phyloP scores from a whole-genome alignment of 495 filamentous ascomycete species.

The Poronia punctata region DNA sequence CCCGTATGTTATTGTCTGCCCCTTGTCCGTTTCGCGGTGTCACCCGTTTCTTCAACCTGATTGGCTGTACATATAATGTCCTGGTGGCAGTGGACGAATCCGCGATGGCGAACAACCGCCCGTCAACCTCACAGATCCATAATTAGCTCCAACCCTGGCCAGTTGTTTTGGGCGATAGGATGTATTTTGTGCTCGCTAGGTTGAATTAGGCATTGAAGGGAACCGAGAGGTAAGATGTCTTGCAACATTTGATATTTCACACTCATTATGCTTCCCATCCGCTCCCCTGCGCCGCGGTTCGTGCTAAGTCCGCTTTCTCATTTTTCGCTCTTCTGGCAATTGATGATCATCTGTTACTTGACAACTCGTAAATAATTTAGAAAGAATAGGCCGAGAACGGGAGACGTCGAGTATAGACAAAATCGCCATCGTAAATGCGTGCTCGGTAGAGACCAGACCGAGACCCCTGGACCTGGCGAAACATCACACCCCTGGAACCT shows the following conservation, averaged over 20 bases:
- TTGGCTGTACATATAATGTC: slow-evolving; percentile 18
- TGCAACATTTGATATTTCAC: slow-evolving; percentile 4
- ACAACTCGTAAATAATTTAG: slow-evolving; percentile 1
- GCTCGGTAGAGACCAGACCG: slow-evolving; percentile 1
- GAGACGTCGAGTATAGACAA: no score
- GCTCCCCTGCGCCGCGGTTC: slow-evolving; percentile 1
- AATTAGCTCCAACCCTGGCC: slow-evolving; percentile 16
- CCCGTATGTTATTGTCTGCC: neutral
- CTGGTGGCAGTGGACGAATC: slow-evolving; percentile 22
- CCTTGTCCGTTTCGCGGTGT: slow-evolving; percentile 12
- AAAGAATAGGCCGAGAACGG: no score
- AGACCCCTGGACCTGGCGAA: slow-evolving; percentile 34
- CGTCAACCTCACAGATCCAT: slow-evolving; percentile 16
- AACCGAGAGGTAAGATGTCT: neutral
- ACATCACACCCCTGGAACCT: slow-evolving; percentile 32
- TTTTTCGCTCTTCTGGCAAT: slow-evolving; percentile 1
- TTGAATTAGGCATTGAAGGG: neutral
- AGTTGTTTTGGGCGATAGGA: slow-evolving; percentile 20
- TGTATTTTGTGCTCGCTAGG: slow-evolving; percentile 4
- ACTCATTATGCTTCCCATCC: no score
- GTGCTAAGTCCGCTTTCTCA: slow-evolving; percentile 1
- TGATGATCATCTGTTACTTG: no score
- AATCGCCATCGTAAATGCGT: neutral
- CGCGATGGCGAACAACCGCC: slow-evolving; percentile 21
- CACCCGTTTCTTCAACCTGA: slow-evolving; percentile 12